Conservation (phyloP, 129 eudicot species). For the Deinandra increscens region DNA sequence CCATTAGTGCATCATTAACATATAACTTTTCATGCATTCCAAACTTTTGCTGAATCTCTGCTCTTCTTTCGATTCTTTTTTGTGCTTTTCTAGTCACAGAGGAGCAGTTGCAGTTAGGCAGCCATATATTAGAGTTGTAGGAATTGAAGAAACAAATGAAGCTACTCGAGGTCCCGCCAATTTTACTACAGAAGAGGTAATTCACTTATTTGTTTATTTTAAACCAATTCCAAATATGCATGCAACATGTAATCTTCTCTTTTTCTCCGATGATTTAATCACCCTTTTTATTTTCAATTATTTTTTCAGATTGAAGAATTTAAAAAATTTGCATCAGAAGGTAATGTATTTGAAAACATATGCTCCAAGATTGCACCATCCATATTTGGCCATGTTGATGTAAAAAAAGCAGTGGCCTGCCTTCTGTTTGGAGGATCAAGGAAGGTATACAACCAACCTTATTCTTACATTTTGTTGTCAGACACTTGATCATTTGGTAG, state of each 20-base stretch:
- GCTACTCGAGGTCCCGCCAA: constrained; percentile 82
- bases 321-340: constrained; percentile 82
- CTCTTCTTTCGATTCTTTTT: constrained; percentile 13
- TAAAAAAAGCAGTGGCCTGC: constrained; percentile 91
- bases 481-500: not conserved
- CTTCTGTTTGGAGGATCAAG: constrained; percentile 96
- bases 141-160: constrained; percentile 86
- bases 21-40: not conserved
- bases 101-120: constrained; percentile 99
- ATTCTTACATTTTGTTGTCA: not conserved
- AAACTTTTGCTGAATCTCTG: constrained; percentile 6
- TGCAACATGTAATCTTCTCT: not conserved
- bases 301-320: constrained; percentile 81
- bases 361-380: constrained; percentile 98
- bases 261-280: not conserved
- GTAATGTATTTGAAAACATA: constrained; percentile 63
- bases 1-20: not conserved
- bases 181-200: constrained; percentile 85
- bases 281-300: not conserved
- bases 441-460: constrained; percentile 51
- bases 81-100: constrained; percentile 54
- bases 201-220: not conserved
- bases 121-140: constrained; percentile 94
- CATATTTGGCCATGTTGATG: constrained; percentile 85
- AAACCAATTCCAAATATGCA: not conserved